phyloP scores from a whole-genome alignment of 2,329 filamentous ascomycete genomes.

The Cordyceps javanica region DNA sequence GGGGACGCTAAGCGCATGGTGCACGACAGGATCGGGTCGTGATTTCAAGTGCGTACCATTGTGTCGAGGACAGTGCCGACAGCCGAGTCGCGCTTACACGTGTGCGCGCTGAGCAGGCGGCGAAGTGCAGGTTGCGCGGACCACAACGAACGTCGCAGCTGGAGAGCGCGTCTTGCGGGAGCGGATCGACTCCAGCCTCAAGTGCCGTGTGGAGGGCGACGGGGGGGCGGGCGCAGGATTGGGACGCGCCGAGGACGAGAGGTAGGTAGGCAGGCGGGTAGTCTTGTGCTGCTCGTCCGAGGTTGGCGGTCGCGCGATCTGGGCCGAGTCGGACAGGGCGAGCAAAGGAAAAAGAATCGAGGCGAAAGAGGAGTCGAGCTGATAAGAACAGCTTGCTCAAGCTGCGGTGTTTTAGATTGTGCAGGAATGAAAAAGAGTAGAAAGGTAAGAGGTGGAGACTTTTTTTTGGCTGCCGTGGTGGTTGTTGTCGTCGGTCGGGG shows the following conservation, averaged over 20 bases:
- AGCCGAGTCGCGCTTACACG: slow-evolving; percentile 2
- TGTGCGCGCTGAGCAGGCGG: neutral
- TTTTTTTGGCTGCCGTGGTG: neutral
- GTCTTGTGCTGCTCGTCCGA: neutral
- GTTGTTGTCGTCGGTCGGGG: slow-evolving; percentile 3
- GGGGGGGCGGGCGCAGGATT: neutral
- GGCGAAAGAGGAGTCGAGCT: neutral
- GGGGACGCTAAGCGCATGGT: neutral
- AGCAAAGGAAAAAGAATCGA: neutral
- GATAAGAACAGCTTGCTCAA: neutral
- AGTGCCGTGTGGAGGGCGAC: slow-evolving; percentile 1
- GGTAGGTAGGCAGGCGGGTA: neutral
- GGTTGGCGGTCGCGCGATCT: neutral
- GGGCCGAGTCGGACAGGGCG: neutral
- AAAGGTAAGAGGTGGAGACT: slow-evolving; percentile 8
- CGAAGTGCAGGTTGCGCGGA: neutral
- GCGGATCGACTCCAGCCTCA: neutral
- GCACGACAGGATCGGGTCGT: neutral
- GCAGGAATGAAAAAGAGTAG: slow-evolving; percentile 2
- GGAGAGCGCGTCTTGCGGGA: neutral
- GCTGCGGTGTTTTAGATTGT: neutral
- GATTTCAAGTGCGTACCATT: neutral
- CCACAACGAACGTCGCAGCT: neutral
- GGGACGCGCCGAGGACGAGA: neutral
- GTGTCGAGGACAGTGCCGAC: neutral